Base-by-base conservation (phyloP, 2,329 filamentous ascomycete genomes). In the Thielaviopsis musarum region DNA sequence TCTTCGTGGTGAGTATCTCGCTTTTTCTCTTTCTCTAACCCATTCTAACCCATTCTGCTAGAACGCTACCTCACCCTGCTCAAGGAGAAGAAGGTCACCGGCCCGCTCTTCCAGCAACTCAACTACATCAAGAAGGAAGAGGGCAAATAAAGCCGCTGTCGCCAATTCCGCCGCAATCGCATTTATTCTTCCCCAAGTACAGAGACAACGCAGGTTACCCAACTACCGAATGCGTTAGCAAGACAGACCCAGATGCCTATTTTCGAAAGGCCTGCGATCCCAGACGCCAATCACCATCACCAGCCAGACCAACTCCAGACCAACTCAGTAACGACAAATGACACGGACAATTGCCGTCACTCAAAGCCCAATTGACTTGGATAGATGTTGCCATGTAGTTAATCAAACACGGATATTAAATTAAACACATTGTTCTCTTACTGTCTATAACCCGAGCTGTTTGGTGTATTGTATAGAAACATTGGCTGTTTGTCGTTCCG, bases 11-110 rank as follows among this genome's bases (percentile, higher is more conserved):
- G 71, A 77, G 85, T 75, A 56, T 56, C 54, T 10, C 12, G 10
- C 49, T 4, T 38, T 52, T 30, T 52, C 55, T 24, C 26, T 22
- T 55, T 6, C 6, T 30, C 28, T 49, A 48, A 26, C 51, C 22
- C 2, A 19, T 57, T 24, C 56, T 63, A 60, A 62, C 64, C 62
- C 38, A 52, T 30, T 13, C n/a, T 21, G 13, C 17, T 69, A 91
- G 87, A 90, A 71, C 82, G 85, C 69, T 93, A 91, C 69, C 77
- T 93, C 64, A 79, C 89, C 71, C 75, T 91, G 65, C 74, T 93
- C 66, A 85, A 86, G 73, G 79, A 85, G 64, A 78, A 85, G 67
- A 86, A 87, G 73, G 78, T 91, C 70, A 85, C 82, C 74, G 88
- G 88, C 62, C 88, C 87, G 71, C 75, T 88, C 64, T 90, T 88